Base-by-base conservation (phyloP, 257 asterid species). In the Solanum raphanifolium region DNA sequence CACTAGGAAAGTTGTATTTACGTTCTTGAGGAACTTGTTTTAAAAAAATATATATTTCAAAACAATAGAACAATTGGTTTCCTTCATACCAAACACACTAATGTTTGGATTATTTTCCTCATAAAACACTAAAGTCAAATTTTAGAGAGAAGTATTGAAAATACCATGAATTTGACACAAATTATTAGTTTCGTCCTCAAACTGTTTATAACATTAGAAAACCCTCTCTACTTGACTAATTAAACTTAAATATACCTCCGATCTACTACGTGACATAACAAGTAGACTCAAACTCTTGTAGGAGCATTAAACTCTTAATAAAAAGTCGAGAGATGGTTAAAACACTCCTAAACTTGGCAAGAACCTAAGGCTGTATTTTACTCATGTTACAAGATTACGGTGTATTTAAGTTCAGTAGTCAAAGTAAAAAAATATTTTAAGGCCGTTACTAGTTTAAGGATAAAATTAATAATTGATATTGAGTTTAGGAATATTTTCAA, bases 381-480 rank as follows among this genome's bases (percentile, higher is more conserved):
- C 65, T 7, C 2, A 55, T 55, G 4, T 55, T 55, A 55, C 5
- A 55, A 55, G 9, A 18, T 55, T 2, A 20, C 0, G 9, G n/a
- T 55, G 10, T 3, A 18, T 18, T 55, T 55, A 55, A 55, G 2
- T 55, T 55, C 4, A 7, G 4, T 55, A 18, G 0, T 6, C 2
- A 20, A 55, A 55, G 11, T 55, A 55, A 55, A 55, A 2, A 55
- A 55, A 18, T 55, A 55, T 55, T 55, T 18, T 55, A 55, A 55
- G 11, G 2, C 2, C 3, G 4, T 52, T 52, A 52, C 21, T 6
- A 55, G 0, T 18, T 18, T 6, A 18, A 18, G 2, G 0, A 55
- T 55, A 18, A 55, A 7, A 18, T 0, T 55, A 2, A 55, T 55
- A 55, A 55, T 55, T 18, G n/a, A 0, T 55, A 3, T 55, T 18